These are phyloP conservation scores for Piper longum DNA, from an alignment of 164 flowering plant species.

Conservation along the genomic window DNA sequence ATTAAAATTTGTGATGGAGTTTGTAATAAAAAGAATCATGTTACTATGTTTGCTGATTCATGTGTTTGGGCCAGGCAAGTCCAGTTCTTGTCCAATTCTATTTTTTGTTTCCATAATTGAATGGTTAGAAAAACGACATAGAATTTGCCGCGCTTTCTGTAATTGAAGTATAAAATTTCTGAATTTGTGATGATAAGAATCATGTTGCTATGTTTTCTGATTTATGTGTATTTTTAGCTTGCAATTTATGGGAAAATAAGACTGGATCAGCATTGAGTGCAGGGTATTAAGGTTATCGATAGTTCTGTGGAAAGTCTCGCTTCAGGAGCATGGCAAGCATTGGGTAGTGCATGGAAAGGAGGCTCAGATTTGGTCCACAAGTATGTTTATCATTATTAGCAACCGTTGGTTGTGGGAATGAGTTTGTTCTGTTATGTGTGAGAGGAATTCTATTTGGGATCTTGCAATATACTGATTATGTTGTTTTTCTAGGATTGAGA, in stretches of 20 bases:
- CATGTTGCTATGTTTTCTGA: no score
- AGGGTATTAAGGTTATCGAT: slow-evolving; percentile 86
- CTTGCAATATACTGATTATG: neutral
- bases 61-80: slow-evolving; percentile 94
- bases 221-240: neutral
- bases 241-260: no score
- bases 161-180: no score
- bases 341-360: slow-evolving; percentile 86
- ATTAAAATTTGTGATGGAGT: no score
- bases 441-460: neutral
- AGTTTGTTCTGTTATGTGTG: neutral
- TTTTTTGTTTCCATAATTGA: no score
- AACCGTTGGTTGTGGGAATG: neutral
- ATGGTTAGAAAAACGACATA: no score
- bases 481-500: slow-evolving; percentile 50
- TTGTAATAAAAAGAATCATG: no score
- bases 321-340: slow-evolving; percentile 95
- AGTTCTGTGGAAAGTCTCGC: slow-evolving; percentile 79
- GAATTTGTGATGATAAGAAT: no score
- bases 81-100: neutral
- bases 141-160: no score
- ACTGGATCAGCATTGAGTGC: slow-evolving; percentile 10
- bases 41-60: no score
- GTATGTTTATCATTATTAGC: slow-evolving; percentile 28
- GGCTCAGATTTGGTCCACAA: slow-evolving; percentile 60